A percentile compares a stretch with the other conserved stretches of the same genome.
These are phyloP conservation scores for Alternaria sp. DNA, from an alignment of 2,329 filamentous ascomycete genomes.

Conservation along the genomic window DNA sequence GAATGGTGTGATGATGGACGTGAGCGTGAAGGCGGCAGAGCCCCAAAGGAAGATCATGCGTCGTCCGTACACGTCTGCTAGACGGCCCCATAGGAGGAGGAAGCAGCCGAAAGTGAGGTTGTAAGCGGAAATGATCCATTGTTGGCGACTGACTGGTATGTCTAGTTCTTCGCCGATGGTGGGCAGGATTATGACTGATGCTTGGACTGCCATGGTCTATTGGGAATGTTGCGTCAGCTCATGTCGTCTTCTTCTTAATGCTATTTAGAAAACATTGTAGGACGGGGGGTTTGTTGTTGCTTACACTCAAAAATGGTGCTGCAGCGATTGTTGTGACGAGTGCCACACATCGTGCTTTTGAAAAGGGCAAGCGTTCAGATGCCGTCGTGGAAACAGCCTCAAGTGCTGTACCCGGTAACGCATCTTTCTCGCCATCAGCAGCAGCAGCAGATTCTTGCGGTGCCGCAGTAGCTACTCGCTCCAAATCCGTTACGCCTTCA, in stretches of 20 bases:
- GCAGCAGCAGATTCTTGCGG: not conserved
- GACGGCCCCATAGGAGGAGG: constrained; percentile 71
- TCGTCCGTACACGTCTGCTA: constrained; percentile 74
- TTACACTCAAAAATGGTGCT: constrained; percentile 46
- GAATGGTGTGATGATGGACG: constrained; percentile 69
- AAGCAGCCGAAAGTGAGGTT: constrained; percentile 73
- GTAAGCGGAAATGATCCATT: constrained; percentile 75
- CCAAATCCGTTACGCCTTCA: constrained; percentile 6
- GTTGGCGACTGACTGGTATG: constrained; percentile 67
- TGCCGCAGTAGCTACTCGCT: constrained; percentile 5
- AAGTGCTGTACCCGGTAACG: not conserved
- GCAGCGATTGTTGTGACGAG: constrained; percentile 39
- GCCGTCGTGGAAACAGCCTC: constrained; percentile 11
- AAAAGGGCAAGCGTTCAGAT: constrained; percentile 36
- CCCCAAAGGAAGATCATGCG: constrained; percentile 71
- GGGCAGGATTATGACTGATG: constrained; percentile 69
- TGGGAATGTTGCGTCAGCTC: no score
- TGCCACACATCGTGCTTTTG: constrained; percentile 41
- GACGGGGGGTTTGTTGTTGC: not conserved
- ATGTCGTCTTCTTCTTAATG: no score
- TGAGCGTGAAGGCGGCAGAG: constrained; percentile 69
- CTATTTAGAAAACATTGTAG: not conserved
- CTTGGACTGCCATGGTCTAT: constrained; percentile 66
- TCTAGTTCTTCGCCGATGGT: constrained; percentile 65
- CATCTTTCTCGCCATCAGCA: constrained; percentile 3